Base-by-base conservation (phyloP, 2,329 filamentous ascomycete genomes). In the Davidsoniella eucalypti region DNA sequence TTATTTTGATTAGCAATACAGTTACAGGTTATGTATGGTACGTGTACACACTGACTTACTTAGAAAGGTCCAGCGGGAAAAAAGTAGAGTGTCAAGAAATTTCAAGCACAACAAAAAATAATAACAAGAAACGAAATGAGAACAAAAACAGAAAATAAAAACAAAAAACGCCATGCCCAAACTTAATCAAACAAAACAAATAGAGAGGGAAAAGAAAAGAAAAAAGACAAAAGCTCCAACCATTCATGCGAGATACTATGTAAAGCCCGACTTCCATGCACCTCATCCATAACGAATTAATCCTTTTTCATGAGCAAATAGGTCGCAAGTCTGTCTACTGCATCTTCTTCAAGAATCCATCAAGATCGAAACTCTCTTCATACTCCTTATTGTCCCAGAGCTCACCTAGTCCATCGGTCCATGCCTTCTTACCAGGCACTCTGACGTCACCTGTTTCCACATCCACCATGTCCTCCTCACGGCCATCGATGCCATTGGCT, bases 301-400 rank as follows among this genome's bases (percentile, higher is more conserved):
- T n/a, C 9, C 33, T 23, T 16, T 16, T 29, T 17, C 26, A 12
- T 46, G 7, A 25, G 8, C 14, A 25, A 26, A 44, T 26, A 23
- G 21, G 21, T 5, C 4, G 2, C 33, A 5, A 14, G 33, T 21
- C 41, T 18, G 29, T 21, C 61, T 60, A 73, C 53, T 87, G 85
- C 86, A 98, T 95, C 57, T 78, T 93, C 64, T 87, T 88, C 68
- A 98, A 73, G 69, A 96, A 98, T 3, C 86, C 88, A 59, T 94
- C 87, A 57, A 98, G 69, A 63, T 96, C 87, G 64, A 95, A 96
- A 65, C 94, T 93, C 68, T 98, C 92, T 66, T 95, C 87, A 65
- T 98, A 98, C 69, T 95, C 88, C 62, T 81, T 82, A 63, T 95
- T 90, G 63, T 98, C 92, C 90, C 92, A 98, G 26, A 98, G 69